Conservation (phyloP, 257 asterid species). For the Eucommia ulmoides region DNA sequence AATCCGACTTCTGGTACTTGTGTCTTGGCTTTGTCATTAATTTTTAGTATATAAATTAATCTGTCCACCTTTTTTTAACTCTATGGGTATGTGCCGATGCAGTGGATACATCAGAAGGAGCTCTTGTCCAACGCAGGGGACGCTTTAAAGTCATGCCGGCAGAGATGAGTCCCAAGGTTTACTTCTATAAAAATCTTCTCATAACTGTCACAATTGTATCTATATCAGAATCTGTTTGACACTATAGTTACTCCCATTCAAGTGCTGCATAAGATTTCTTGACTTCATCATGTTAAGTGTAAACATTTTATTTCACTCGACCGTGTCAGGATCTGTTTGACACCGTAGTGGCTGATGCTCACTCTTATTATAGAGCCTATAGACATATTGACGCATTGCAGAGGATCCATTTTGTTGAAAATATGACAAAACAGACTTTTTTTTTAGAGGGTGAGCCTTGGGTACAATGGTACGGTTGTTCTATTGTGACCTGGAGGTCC, state of each 20-base stretch:
- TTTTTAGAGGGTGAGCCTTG: too few species aligned
- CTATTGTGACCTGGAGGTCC: too few species aligned
- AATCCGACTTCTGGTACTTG: slow-evolving; percentile 37
- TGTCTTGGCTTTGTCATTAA: background rate
- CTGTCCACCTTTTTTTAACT: too few species aligned
- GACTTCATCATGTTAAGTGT: background rate
- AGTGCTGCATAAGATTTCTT: background rate
- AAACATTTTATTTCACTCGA: too few species aligned
- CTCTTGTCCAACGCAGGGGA: slow-evolving; percentile 81
- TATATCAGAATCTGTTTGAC: background rate
- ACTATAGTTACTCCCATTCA: background rate
- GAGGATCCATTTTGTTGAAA: too few species aligned
- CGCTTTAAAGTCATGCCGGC: slow-evolving; percentile 94
- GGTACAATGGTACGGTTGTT: too few species aligned
- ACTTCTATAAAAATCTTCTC: background rate
- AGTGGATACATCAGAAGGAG: slow-evolving; percentile 78
- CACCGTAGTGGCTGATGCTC: too few species aligned
- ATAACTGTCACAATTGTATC: background rate
- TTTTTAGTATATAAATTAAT: too few species aligned
- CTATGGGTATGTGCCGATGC: slow-evolving; percentile 17
- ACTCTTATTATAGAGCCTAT: too few species aligned
- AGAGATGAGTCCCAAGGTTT: slow-evolving; percentile 64
- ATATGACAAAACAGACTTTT: too few species aligned
- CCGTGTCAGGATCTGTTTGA: too few species aligned
- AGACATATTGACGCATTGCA: too few species aligned